These are phyloP conservation scores for Dioszegia hungarica DNA, from an alignment of 768 basidiomycete species.

Conservation along the genomic window DNA sequence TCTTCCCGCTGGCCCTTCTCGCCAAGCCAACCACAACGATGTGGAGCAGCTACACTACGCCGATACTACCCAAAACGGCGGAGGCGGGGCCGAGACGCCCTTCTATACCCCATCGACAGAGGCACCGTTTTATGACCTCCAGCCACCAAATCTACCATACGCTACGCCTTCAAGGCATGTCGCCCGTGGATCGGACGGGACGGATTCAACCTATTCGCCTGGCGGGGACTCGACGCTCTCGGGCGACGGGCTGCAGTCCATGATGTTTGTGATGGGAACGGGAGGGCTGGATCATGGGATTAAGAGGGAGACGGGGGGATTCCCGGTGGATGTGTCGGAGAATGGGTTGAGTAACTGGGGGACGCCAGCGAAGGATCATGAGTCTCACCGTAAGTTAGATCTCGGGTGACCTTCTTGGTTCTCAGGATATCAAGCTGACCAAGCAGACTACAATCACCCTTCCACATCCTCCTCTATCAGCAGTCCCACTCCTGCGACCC, in stretches of 20 bases:
- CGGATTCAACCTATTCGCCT: constrained; percentile 28
- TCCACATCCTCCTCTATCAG: background rate
- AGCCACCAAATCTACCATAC: constrained; percentile 18
- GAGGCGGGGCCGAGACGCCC: background rate
- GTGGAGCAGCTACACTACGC: constrained; percentile 4
- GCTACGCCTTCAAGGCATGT: constrained; percentile 23
- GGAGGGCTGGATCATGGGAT: background rate
- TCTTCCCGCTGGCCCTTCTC: background rate
- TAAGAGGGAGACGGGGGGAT: constrained; percentile 12
- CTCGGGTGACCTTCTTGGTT: too few relatives aligned
- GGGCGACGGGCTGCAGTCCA: constrained; percentile 27
- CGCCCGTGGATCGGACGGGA: constrained; percentile 19
- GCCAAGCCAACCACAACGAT: constrained; percentile 1
- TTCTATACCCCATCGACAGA: background rate
- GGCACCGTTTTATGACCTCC: background rate
- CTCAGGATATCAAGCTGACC: background rate
- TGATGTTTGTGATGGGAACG: constrained; percentile 37
- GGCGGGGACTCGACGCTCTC: constrained; percentile 20
- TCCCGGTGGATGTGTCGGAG: constrained; percentile 30
- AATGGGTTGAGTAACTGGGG: constrained; percentile 36
- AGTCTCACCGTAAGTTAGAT: background rate
- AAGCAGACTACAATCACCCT: background rate
- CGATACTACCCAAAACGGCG: background rate
- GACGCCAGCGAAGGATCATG: constrained; percentile 38
- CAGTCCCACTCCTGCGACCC: background rate